phyloP scores from a whole-genome alignment of 164 flowering plant genomes.

The grape (Vitis vinifera) region ASM3070453v1 NC_081822.1:1587001-1587500 shows the following conservation, averaged over 20 bases:
- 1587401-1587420: no score
- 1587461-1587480: no score
- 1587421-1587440: no score
- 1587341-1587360: no score
- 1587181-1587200: no score
- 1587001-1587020: constrained; percentile 51
- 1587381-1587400: no score
- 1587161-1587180: no score
- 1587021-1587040: constrained; percentile 81
- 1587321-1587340: constrained; percentile 44
- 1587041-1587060: constrained; percentile 83
- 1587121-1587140: constrained; percentile 47
- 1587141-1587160: no score
- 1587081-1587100: constrained; percentile 65
- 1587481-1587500: no score
- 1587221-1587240: constrained; percentile 46
- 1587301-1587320: constrained; percentile 52
- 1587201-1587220: constrained; percentile 1
- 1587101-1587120: constrained; percentile 61
- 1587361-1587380: no score
- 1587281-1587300: constrained; percentile 51
- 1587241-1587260: constrained; percentile 45
- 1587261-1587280: constrained; percentile 44
- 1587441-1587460: no score
- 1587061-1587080: constrained; percentile 54